Evolutionary conservation across 2,329 filamentous ascomycete genomes (phyloP).

Genomic region (Beauveria sp.): DNA sequence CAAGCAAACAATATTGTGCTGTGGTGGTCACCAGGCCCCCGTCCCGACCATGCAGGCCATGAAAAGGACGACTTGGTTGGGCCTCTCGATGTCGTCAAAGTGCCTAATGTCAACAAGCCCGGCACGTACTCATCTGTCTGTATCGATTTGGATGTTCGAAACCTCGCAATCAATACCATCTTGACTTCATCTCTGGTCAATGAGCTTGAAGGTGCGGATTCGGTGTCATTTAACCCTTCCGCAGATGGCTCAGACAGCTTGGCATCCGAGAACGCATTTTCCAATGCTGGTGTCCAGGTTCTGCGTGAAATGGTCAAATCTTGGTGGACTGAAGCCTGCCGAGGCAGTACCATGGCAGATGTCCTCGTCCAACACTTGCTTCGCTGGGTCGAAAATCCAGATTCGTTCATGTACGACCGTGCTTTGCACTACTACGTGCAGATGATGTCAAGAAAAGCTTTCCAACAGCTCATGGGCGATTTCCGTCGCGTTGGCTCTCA

Average conservation of each 20-base stretch:
- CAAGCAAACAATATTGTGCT: slow-evolving; percentile 89
- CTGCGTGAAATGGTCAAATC: slow-evolving; percentile 96
- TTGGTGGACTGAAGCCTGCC: slow-evolving; percentile 95
- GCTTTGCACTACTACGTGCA: slow-evolving; percentile 96
- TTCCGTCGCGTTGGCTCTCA: slow-evolving; percentile 93
- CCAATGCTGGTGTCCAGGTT: slow-evolving; percentile 83
- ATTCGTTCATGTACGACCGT: slow-evolving; percentile 90
- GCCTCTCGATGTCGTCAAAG: slow-evolving; percentile 75
- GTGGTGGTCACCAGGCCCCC: slow-evolving; percentile 88
- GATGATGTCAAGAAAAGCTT: slow-evolving; percentile 95
- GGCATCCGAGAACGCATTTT: slow-evolving; percentile 83
- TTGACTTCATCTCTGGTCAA: slow-evolving; percentile 95
- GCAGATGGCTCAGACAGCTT: slow-evolving; percentile 44
- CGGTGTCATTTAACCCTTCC: slow-evolving; percentile 66
- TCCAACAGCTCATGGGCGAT: slow-evolving; percentile 94
- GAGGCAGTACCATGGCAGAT: slow-evolving; percentile 88
- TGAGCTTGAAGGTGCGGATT: slow-evolving; percentile 85
- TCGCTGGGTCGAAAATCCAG: slow-evolving; percentile 90
- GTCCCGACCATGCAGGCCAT: slow-evolving; percentile 91
- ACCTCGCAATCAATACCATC: slow-evolving; percentile 95
- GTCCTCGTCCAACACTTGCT: slow-evolving; percentile 96
- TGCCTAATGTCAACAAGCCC: slow-evolving; percentile 89
- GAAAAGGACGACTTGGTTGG: slow-evolving; percentile 86
- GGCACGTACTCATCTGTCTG: slow-evolving; percentile 94
- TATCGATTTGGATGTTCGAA: slow-evolving; percentile 88